Evolutionary conservation across 768 basidiomycete species (phyloP), one percentile per base, ranked within the genome.

Genomic region (Lepiota venenata): DNA sequence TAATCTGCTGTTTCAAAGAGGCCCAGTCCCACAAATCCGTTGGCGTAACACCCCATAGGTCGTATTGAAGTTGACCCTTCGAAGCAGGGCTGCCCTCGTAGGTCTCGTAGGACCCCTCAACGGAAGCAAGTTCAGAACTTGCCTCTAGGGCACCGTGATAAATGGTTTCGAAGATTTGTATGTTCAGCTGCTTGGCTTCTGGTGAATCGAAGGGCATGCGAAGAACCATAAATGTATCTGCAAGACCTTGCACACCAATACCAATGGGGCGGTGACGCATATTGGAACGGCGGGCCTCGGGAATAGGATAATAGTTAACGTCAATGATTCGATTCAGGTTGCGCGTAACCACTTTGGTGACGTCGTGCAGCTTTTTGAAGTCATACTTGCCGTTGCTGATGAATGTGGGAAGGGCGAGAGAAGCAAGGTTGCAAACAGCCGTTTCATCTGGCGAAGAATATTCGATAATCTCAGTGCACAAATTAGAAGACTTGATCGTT

Each of bases 391-490:
- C 88, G 57, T 87, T 80, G 55, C 76, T 77, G 71, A 99, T 85
- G 75, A 90, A 99, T 16, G 91, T 84, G 4, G 97, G 96, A 2
- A 98, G 84, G 2, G 97, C 93, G 59, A 99, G 81, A 10, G 97
- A 99, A 6, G 97, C 97, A 48, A 99, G 84, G 71, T 98, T 99
- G 81, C 97, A 99, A 29, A 98, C 97, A 36, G 97, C 97, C 36
- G 87, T 92, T 70, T 98, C 97, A 51, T 98, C 97, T 1, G 97
- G 93, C 10, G 96, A 81, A 42, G 93, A 96, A 75, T 98, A 98
- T 71, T 99, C 91, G 69, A 99, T 90, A 68, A 99, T 98, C 70
- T 98, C 97, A 4, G 96, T 98, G 78, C 97, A 99, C 44, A 99
- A 78, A 69, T 99, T 99, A 47, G 96, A 98, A 1, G 94, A 98